Base-by-base conservation (phyloP, 805 yeast genomes). In the Candida coquimbonensis region DNA sequence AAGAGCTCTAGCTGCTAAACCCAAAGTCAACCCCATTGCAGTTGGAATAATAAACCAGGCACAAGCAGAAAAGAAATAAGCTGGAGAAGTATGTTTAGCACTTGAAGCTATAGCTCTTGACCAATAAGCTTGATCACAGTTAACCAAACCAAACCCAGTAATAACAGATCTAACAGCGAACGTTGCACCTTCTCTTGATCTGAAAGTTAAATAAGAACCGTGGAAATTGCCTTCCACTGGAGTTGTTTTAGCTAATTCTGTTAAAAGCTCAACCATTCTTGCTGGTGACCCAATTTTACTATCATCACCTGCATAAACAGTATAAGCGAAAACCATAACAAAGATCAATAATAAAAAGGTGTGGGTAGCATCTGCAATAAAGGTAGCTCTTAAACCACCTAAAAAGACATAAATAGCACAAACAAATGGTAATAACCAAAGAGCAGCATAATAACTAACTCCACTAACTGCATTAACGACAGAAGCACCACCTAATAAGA, bases 361-460 rank as follows among this genome's bases (percentile, higher is more conserved):
- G 56, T 74, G 79, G 16, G 68, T 64, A 56, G 74, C 75, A 55
- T 76, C 80, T 13, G 80, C 69, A 36, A 75, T 62, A 49, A 75
- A 74, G 3, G 80, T 75, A 12, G 78, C 75, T 50, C 73, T 70
- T 29, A 75, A 57, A 9, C 80, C 81, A 42, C 80, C 80, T 36
- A 74, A 65, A 26, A 68, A 64, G 5, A 78, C 75, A 53, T 75
- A 76, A 16, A 74, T 56, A 43, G 74, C 63, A n/a, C 75, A 75
- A 29, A 75, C 79, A 37, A 73, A 52, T 5, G 78, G 77, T 9
- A 74, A 53, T 38, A 74, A 57, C 54, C 72, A 68, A 16, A 69
- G 62, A 2, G 75, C 68, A n/a, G 79, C 79, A 40, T 68, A 68
- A 38, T 60, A 60, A 44, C 69, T 60, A 65, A 74, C 70, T 21